Evolutionary conservation across 768 basidiomycete genomes (phyloP).

Genomic region (Lentinula guzmanii): DNA sequence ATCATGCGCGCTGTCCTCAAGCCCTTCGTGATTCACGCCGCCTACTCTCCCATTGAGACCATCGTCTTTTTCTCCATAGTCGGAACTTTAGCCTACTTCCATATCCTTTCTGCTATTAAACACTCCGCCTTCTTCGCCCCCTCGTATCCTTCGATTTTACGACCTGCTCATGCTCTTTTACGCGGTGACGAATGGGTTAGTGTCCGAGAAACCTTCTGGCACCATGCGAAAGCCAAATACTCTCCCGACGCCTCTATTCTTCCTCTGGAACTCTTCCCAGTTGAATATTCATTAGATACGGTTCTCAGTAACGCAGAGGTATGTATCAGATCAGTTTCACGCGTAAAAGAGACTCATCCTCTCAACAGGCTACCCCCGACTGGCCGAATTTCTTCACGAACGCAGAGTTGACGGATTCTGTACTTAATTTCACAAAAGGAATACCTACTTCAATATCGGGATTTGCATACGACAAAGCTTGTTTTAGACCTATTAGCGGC

Average conservation of each 20-base stretch:
- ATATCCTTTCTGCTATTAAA: constrained; percentile 85
- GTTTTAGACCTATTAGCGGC: constrained; percentile 30
- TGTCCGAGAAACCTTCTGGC: constrained; percentile 51
- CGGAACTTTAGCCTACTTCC: constrained; percentile 93
- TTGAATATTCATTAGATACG: constrained; percentile 53
- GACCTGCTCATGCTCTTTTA: constrained; percentile 51
- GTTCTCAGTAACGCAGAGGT: constrained; percentile 1
- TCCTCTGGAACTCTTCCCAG: constrained; percentile 67
- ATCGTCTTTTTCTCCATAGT: constrained; percentile 87
- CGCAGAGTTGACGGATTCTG: constrained; percentile 35
- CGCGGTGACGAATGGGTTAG: constrained; percentile 56
- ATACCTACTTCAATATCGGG: constrained; percentile 39
- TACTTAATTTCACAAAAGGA: constrained; percentile 43
- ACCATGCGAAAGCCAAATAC: constrained; percentile 20
- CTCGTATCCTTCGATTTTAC: constrained; percentile 31
- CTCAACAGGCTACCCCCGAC: constrained; percentile 21
- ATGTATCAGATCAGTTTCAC: neutral
- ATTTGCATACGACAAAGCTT: constrained; percentile 43
- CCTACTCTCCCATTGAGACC: constrained; percentile 78
- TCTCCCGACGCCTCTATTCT: constrained; percentile 21
- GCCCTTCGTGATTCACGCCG: constrained; percentile 67
- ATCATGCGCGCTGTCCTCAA: constrained; percentile 54
- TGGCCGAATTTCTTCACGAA: constrained; percentile 25
- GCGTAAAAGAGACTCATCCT: neutral
- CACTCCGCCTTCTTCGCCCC: constrained; percentile 77